Evolutionary conservation across 2,329 filamentous ascomycete genomes (phyloP).

Genomic region (Chalara sp.): DNA sequence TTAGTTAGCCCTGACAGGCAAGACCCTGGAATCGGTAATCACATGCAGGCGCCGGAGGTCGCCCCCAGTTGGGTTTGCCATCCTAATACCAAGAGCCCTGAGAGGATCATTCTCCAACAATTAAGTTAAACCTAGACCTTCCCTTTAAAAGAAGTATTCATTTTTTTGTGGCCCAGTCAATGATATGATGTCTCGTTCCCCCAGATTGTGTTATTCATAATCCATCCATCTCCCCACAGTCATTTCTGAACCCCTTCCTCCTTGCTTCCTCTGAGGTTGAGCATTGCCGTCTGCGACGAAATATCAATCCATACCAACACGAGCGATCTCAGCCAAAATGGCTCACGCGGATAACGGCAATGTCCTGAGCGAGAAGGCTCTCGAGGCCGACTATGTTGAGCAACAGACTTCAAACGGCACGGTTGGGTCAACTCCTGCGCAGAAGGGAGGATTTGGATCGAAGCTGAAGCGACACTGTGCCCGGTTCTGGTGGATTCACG

Average conservation of each 20-base stretch:
- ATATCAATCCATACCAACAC: background rate
- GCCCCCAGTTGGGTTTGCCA: background rate
- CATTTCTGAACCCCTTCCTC: background rate
- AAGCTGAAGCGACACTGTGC: slow-evolving; percentile 25
- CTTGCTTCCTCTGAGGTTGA: background rate
- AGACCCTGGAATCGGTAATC: background rate
- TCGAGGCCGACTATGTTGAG: slow-evolving; percentile 12
- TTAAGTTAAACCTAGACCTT: too few relatives aligned
- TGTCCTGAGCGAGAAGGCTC: slow-evolving; percentile 7
- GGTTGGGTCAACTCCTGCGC: background rate
- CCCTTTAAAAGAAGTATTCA: background rate
- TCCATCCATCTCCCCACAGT: background rate
- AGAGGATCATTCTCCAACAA: too few relatives aligned
- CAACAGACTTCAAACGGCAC: background rate
- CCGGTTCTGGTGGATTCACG: slow-evolving; percentile 46
- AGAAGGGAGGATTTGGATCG: slow-evolving; percentile 4
- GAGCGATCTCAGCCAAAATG: background rate
- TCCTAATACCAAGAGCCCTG: too few relatives aligned
- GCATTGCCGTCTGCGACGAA: background rate
- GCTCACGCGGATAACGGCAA: background rate
- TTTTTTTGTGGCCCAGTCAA: background rate
- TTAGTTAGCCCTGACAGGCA: too few relatives aligned
- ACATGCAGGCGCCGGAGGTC: background rate
- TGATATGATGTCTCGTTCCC: too few relatives aligned
- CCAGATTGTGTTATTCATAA: background rate